Base-by-base conservation (phyloP, 2,329 filamentous ascomycete species). In the Amphichorda felina region DNA sequence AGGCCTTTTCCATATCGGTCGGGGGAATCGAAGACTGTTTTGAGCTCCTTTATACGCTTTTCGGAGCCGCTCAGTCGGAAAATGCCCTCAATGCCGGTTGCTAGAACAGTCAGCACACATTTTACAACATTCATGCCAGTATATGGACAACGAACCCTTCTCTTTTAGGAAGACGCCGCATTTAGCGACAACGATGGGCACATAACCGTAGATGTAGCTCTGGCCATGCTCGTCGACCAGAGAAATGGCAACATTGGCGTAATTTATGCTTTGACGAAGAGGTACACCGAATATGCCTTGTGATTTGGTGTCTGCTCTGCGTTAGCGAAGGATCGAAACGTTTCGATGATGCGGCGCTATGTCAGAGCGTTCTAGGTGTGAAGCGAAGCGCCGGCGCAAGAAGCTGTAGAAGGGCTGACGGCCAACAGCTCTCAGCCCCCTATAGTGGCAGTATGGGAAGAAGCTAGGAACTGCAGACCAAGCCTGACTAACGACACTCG, bases 141-240 rank as follows among this genome's bases (percentile, higher is more conserved):
- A 24, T 6, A 24, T 6, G 21, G 21, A 24, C 10, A 29, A 61
- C 73, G 45, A 59, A 95, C 91, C 91, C 74, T 94, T 95, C 58
- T 98, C 91, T 60, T 98, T 98, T 45, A 98, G 58, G 47, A 88
- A 98, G 4, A 98, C 88, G 42, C 91, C 91, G 56, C 91, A 96
- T 59, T 98, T 98, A 25, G 91, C 91, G 36, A 98, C 89, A 30
- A 98, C 89, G 44, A 98, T 96, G 14, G 91, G 91, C 7, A 98
- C 89, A 52, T 96, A 96, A 51, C 91, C 91, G 57, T 96, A 98
- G 36, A 96, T 95, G 57, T 94, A 96, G 61, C 86, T 94, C 57
- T 91, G 78, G 22, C 89, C 89, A 45, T 91, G 74, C 45, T 89
- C 85, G 54, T 96, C 88, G 45, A 91, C 83, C 19, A 98, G 73